Conservation (phyloP, 208 protist species). For the Trypanosoma melophagium region DNA sequence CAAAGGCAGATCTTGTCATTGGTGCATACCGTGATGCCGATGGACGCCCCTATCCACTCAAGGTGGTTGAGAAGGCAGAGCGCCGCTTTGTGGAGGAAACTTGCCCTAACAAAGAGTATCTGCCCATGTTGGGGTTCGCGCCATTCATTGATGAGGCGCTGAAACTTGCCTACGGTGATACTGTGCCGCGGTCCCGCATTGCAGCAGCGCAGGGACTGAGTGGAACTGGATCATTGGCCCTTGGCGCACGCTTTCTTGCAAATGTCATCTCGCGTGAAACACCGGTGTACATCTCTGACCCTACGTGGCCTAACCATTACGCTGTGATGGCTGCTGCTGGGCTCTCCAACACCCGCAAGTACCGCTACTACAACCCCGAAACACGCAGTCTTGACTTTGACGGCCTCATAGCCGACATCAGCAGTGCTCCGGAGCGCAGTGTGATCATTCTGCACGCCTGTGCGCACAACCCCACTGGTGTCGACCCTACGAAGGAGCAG, state of each 20-base stretch:
- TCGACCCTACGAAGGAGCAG: slow-evolving; percentile 95
- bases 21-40: slow-evolving; percentile 97
- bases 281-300: slow-evolving; percentile 78
- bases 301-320: slow-evolving; percentile 89
- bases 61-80: slow-evolving; percentile 90
- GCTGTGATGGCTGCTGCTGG: slow-evolving; percentile 60
- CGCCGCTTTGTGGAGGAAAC: slow-evolving; percentile 48
- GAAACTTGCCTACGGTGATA: slow-evolving; percentile 89
- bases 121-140: slow-evolving; percentile 91
- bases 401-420: slow-evolving; percentile 80
- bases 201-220: slow-evolving; percentile 84
- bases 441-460: slow-evolving; percentile 97
- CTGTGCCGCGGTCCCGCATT: slow-evolving; percentile 52
- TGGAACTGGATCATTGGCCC: slow-evolving; percentile 86
- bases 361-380: slow-evolving; percentile 80
- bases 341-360: slow-evolving; percentile 59
- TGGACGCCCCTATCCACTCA: slow-evolving; percentile 93
- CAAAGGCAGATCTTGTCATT: slow-evolving; percentile 97
- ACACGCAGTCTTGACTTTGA: slow-evolving; percentile 81
- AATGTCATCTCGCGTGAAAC: slow-evolving; percentile 31
- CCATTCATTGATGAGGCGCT: slow-evolving; percentile 82
- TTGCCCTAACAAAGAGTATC: slow-evolving; percentile 96
- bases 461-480: slow-evolving; percentile 99
- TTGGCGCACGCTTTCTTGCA: slow-evolving; percentile 67
- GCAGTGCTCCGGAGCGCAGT: slow-evolving; percentile 72